Base-by-base conservation (phyloP, 176 grass and related monocot genomes). In the Urochloa ruziziensis region DNA sequence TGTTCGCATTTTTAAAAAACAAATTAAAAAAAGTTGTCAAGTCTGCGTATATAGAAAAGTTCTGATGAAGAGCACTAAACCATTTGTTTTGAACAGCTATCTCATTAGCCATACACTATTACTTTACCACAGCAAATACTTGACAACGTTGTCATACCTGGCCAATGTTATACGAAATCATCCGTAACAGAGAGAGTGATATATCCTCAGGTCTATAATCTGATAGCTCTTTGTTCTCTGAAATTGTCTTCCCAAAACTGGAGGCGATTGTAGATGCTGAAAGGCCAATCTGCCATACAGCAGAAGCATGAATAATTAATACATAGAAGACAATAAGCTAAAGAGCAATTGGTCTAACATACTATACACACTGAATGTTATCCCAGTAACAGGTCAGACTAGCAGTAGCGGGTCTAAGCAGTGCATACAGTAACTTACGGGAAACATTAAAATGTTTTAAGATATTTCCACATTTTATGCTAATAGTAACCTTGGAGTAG, bases 161-260 rank as follows among this genome's bases (percentile, higher is more conserved):
- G 5, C 96, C 96, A 82, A 98, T 98, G 78, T 98, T 98, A 70
- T 98, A 98, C 73, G 96, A 98, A 81, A 98, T 95, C 96, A 98
- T 98, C 76, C 96, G 91, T 67, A 98, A 73, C 40, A 98, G 89
- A 48, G 96, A 98, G 80, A 98, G 96, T 70, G 96, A 98, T 83
- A 98, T 94, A 91, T 98, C 96, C 85, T 98, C 96, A 27, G 93
- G 96, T 84, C 83, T 91, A 83, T 98, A 98, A 79, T 93, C 96
- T 27, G 91, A 93, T 33, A 98, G 80, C 63, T 98, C 96, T 83
- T 98, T 98, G 71, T 91, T 86, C 79, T 93, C 96, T 83, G 96
- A 98, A 84, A 95, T 91, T 87, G 87, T 95, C 81, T 90, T 98
- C 39, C 93, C 96, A 69, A 98, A 98, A 90, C 96, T 98, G 60